Conservation (phyloP, 2,329 filamentous ascomycete species). For the Fusarium coffeatum region DNA sequence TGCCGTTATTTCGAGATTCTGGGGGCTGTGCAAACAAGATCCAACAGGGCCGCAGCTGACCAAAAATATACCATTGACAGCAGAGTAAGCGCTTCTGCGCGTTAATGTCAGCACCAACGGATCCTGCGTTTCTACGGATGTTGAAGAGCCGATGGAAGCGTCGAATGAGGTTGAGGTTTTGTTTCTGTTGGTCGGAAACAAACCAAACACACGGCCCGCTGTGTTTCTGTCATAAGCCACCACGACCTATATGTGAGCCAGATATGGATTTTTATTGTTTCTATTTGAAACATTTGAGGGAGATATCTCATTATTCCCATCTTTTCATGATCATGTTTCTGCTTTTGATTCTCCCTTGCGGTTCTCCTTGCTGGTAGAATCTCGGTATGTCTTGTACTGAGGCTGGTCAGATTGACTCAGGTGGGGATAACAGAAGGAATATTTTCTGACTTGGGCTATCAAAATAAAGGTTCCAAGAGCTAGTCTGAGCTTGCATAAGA, state of each 20-base stretch:
- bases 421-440: neutral
- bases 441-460: neutral
- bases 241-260: slow-evolving; percentile 4
- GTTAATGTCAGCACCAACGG: slow-evolving; percentile 24
- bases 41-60: slow-evolving; percentile 19
- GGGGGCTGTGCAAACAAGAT: slow-evolving; percentile 29
- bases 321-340: neutral
- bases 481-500: neutral
- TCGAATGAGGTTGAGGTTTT: slow-evolving; percentile 3
- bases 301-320: neutral
- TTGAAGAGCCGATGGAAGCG: slow-evolving; percentile 14
- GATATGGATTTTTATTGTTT: slow-evolving; percentile 6
- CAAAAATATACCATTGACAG: slow-evolving; percentile 27
- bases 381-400: neutral
- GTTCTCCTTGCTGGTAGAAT: neutral
- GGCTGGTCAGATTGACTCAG: neutral
- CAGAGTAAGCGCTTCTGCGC: slow-evolving; percentile 27
- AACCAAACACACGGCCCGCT: neutral
- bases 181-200: neutral
- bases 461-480: neutral
- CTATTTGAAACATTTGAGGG: neutral
- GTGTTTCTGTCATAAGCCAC: slow-evolving; percentile 8
- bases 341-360: neutral
- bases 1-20: slow-evolving; percentile 32
- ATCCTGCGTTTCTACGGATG: slow-evolving; percentile 11